A percentile compares a stretch with the other conserved stretches of the same genome.
Evolutionary conservation across 179 eudicot genomes (phyloP).

Genomic region (Beta lomatogona): DNA sequence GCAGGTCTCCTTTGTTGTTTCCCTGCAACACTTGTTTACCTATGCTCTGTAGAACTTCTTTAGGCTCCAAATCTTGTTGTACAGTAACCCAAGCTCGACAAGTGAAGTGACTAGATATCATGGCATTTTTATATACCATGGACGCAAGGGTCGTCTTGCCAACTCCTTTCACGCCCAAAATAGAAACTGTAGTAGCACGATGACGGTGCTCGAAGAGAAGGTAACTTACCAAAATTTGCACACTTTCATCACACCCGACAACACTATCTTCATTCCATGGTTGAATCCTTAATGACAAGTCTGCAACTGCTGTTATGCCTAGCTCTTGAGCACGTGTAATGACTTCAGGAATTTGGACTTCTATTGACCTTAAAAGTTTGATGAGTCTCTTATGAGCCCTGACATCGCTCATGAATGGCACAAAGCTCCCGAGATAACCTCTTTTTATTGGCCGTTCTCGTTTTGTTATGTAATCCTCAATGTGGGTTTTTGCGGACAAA

Average conservation of each 20-base stretch:
- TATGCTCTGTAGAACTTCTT: constrained; percentile 3
- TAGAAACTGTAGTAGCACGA: background rate
- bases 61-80: background rate
- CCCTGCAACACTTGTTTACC: constrained; percentile 12
- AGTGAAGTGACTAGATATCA: background rate
- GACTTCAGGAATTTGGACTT: background rate
- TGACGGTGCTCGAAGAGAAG: background rate
- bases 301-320: background rate
- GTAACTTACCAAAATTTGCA: background rate
- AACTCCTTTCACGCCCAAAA: constrained; percentile 11
- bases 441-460: background rate
- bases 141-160: constrained; percentile 17
- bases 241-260: background rate
- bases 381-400: background rate
- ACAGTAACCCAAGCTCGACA: constrained; percentile 19
- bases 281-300: background rate
- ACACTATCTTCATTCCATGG: background rate
- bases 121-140: constrained; percentile 1
- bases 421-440: background rate
- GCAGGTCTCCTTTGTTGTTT: background rate
- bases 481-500: background rate
- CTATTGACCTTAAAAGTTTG: background rate
- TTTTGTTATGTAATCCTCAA: background rate
- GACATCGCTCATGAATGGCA: background rate
- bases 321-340: background rate